Evolutionary conservation across 108 stramenopile genomes (phyloP).

Genomic region (Schizochytrium sp.): DNA sequence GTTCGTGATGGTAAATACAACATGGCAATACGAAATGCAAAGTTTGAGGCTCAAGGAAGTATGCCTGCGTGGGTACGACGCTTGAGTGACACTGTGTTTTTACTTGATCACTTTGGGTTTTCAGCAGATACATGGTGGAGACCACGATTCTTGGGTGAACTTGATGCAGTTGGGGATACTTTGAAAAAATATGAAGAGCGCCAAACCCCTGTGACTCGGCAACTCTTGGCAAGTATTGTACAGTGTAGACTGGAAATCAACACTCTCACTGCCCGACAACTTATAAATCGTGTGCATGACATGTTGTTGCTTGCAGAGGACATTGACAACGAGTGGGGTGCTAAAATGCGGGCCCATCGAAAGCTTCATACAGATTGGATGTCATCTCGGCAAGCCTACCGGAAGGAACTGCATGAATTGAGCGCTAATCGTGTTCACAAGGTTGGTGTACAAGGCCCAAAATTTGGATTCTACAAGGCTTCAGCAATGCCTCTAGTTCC

Average conservation of each 20-base stretch:
- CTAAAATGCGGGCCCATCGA: slow-evolving; percentile 39
- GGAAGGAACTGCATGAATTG: not conserved
- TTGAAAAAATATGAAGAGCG: not conserved
- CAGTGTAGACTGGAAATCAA: slow-evolving; percentile 24
- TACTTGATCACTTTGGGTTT: slow-evolving; percentile 42
- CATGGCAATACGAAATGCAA: slow-evolving; percentile 38
- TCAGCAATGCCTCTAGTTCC: not conserved
- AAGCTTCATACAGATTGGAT: slow-evolving; percentile 15
- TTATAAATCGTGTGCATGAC: not conserved
- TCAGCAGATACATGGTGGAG: slow-evolving; percentile 13
- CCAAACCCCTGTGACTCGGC: not conserved
- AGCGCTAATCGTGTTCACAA: not conserved
- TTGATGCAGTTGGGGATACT: not conserved
- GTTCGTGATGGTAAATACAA: not conserved
- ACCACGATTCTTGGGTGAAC: not conserved
- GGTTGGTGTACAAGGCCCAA: not conserved
- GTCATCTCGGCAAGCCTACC: not conserved
- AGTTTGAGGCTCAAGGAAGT: not conserved
- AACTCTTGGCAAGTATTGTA: not conserved
- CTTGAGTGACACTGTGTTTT: not conserved
- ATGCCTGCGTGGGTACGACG: not conserved
- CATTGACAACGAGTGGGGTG: slow-evolving; percentile 22
- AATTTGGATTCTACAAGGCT: not conserved
- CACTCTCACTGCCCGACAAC: not conserved
- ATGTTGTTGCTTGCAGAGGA: not conserved